Conservation (phyloP, 2,329 filamentous ascomycete genomes). For the Epichloe sp. region DNA sequence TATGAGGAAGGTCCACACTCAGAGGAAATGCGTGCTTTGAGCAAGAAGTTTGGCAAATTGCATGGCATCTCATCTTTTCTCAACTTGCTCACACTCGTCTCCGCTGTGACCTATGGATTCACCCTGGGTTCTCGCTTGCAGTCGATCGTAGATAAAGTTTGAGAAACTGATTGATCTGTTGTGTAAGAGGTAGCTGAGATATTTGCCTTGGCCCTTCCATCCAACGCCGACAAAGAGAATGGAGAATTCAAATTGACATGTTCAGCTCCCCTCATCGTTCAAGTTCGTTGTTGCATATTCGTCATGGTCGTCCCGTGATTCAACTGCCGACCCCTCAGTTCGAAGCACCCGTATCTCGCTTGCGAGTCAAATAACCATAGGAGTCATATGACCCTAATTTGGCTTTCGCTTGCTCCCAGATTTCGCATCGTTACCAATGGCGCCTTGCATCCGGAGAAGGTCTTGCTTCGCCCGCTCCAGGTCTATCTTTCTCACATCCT, state of each 20-base stretch:
- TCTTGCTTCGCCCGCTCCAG: constrained; percentile 35
- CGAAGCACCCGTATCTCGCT: neutral
- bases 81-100: constrained; percentile 59
- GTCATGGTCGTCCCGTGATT: neutral
- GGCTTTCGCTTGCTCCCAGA: neutral
- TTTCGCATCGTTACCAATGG: constrained; percentile 1
- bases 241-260: neutral
- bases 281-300: neutral
- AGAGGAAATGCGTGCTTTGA: constrained; percentile 68
- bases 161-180: neutral
- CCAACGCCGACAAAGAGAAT: neutral
- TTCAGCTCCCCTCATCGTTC: neutral
- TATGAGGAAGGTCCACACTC: constrained; percentile 70
- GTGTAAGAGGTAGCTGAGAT: neutral
- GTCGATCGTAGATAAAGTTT: constrained; percentile 19
- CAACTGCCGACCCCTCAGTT: neutral
- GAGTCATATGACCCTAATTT: neutral
- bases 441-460: constrained; percentile 26
- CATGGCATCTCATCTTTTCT: constrained; percentile 73
- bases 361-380: neutral
- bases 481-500: constrained; percentile 23
- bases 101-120: constrained; percentile 65
- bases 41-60: constrained; percentile 63
- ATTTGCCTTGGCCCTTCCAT: neutral
- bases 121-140: constrained; percentile 52